Base-by-base conservation (phyloP, 2,329 filamentous ascomycete species). In the Alternaria burnsii region DNA sequence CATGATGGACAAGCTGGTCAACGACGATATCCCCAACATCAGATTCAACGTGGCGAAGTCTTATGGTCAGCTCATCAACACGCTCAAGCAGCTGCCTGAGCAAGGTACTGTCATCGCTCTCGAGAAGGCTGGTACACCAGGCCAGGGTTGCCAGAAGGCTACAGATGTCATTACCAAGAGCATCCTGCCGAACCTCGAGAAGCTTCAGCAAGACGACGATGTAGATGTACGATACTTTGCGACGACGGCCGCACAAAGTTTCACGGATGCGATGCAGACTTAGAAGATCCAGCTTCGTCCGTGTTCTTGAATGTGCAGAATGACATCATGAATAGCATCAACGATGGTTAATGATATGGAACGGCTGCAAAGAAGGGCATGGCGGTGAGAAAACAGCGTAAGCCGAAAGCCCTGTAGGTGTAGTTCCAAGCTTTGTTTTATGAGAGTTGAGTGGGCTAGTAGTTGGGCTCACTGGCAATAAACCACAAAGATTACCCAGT, bases 1-100 rank as follows among this genome's bases (percentile, higher is more conserved):
- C 40, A 98, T 99, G 86, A 88, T 99, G 77, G 92, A 97, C 80
- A 93, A 94, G 82, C 91, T 99, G 55, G 93, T 96, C 53, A 87
- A 88, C 46, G 95, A 99, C 76, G 93, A 96, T 44, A 99, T 99
- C 65, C 95, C 95, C 69, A 99, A 99, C 82, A 99, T 99, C 78
- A 93, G 95, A 52, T 99, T 99, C 87, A 99, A 99, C 80, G 95
- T 99, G 48, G 95, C 95, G 71, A 99, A 99, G 84, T 98, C 95
- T 47, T 99, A 98, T 77, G 88, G 89, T 22, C 90, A 95, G 52
- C 84, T 99, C 60, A 93, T 98, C 73, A 89, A 91, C 70, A 93
- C 94, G n/a, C 86, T 99, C 74, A 93, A 94, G 81, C 91, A 93
- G 71, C 86, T 99, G 57, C 94, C 95, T 3, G 91, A 94, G 55